phyloP scores from a whole-genome alignment of 1,284 basidiomycete genomes.

The Trametes pubescens region DNA sequence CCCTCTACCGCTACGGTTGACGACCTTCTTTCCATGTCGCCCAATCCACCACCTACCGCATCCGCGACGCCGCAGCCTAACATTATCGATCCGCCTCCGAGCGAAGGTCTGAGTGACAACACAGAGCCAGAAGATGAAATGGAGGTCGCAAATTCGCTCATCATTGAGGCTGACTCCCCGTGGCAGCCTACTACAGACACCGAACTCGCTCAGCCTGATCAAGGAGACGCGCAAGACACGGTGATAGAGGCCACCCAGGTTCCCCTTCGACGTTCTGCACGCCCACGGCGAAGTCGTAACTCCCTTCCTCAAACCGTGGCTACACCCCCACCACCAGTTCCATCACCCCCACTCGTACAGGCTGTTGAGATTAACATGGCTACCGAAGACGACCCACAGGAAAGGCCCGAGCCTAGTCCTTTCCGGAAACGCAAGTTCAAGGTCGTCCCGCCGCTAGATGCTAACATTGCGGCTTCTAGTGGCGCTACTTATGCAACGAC shows the following conservation, averaged over 20 bases:
- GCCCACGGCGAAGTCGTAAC: slow-evolving; percentile 26
- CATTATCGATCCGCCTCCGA: background rate
- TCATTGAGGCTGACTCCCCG: slow-evolving; percentile 6
- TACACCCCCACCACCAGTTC: slow-evolving; percentile 7
- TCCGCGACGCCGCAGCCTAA: background rate
- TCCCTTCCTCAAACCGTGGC: slow-evolving; percentile 28
- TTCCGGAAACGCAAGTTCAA: slow-evolving; percentile 29
- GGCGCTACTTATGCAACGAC: slow-evolving; percentile 1
- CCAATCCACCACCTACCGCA: slow-evolving; percentile 34
- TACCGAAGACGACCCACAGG: background rate
- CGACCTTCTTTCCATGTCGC: slow-evolving; percentile 50
- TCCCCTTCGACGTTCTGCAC: slow-evolving; percentile 34
- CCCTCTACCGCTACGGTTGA: slow-evolving; percentile 43
- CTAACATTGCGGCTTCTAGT: background rate
- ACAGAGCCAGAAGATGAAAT: slow-evolving; percentile 33
- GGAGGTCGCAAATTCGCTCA: slow-evolving; percentile 30
- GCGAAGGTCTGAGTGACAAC: slow-evolving; percentile 7
- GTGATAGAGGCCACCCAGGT: background rate
- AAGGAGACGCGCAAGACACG: background rate
- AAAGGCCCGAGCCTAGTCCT: slow-evolving; percentile 10
- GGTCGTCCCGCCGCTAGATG: background rate
- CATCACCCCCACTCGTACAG: slow-evolving; percentile 3
- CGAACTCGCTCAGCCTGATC: background rate
- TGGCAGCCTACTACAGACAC: background rate
- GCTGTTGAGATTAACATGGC: slow-evolving; percentile 14